These are phyloP conservation scores for Serendipita sp. DNA, from an alignment of 768 basidiomycete genomes.

Conservation along the genomic window DNA sequence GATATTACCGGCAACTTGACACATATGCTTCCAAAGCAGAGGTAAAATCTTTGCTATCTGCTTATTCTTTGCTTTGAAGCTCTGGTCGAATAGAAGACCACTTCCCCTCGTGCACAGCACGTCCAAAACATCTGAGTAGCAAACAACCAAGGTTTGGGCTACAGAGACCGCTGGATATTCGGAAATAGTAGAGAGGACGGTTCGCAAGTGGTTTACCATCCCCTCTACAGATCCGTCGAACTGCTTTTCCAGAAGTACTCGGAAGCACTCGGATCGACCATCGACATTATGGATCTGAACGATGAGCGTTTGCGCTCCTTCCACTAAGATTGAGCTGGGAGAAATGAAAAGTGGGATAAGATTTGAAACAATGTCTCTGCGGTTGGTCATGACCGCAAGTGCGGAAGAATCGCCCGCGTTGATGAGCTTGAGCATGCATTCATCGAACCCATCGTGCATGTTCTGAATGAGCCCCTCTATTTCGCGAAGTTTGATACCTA, in stretches of 20 bases:
- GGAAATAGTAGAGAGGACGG: constrained; percentile 44
- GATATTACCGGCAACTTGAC: constrained; percentile 59
- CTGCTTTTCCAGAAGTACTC: constrained; percentile 51
- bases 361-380: constrained; percentile 39
- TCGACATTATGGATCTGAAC: constrained; percentile 83
- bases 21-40: constrained; percentile 71
- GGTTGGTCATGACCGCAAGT: constrained; percentile 38
- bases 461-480: constrained; percentile 44
- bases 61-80: constrained; percentile 33
- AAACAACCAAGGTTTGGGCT: constrained; percentile 82
- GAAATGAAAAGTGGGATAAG: constrained; percentile 62
- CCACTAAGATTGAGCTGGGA: constrained; percentile 57
- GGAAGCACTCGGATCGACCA: constrained; percentile 73
- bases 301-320: constrained; percentile 61
- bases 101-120: constrained; percentile 59
- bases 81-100: constrained; percentile 45
- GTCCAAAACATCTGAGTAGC: constrained; percentile 84
- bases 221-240: constrained; percentile 55
- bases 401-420: constrained; percentile 31
- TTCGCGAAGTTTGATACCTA: constrained; percentile 26
- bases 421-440: constrained; percentile 45
- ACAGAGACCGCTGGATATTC: constrained; percentile 76
- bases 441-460: constrained; percentile 47
- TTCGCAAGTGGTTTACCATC: constrained; percentile 46
- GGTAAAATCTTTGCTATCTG: constrained; percentile 39